These are phyloP conservation scores for Trichosporon sp. DNA, from an alignment of 1,284 basidiomycete species.

Conservation along the genomic window DNA sequence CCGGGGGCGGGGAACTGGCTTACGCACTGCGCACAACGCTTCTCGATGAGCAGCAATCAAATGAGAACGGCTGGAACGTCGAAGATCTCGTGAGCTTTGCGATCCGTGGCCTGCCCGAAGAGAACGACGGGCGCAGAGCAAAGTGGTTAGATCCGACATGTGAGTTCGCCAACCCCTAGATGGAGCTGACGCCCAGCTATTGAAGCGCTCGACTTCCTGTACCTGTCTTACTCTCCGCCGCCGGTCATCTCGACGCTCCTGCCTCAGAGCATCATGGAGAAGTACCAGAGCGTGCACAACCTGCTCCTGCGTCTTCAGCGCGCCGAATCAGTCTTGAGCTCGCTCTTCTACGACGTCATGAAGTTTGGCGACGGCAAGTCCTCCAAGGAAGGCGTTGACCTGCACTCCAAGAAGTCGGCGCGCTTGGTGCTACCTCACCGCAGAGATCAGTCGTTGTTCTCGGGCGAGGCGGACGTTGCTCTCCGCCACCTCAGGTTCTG, in stretches of 20 bases:
- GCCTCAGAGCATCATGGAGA: constrained; percentile 63
- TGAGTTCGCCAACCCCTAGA: constrained; percentile 2
- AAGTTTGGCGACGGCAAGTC: constrained; percentile 15
- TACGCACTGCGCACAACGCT: constrained; percentile 61
- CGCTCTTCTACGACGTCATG: constrained; percentile 56
- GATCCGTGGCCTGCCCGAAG: constrained; percentile 61
- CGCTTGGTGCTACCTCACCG: background rate
- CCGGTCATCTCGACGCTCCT: constrained; percentile 66
- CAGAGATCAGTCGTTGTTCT: background rate
- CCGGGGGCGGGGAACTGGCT: constrained; percentile 73
- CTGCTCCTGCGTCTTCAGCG: constrained; percentile 70
- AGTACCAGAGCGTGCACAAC: constrained; percentile 75
- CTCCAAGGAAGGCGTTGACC: background rate
- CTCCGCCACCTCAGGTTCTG: constrained; percentile 67
- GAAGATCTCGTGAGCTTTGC: constrained; percentile 77
- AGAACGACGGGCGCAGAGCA: constrained; percentile 55
- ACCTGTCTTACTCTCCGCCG: constrained; percentile 78
- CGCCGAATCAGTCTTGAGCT: constrained; percentile 66
- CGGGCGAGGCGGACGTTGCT: constrained; percentile 52
- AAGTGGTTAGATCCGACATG: constrained; percentile 65
- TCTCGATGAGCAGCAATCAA: constrained; percentile 26
- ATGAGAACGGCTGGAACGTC: constrained; percentile 43
- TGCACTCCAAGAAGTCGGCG: background rate
- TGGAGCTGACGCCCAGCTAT: constrained; percentile 51
- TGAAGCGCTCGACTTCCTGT: constrained; percentile 77